These are phyloP conservation scores for Prunus yedoensis DNA, from an alignment of 331 rosid genomes.

Conservation along the genomic window DNA sequence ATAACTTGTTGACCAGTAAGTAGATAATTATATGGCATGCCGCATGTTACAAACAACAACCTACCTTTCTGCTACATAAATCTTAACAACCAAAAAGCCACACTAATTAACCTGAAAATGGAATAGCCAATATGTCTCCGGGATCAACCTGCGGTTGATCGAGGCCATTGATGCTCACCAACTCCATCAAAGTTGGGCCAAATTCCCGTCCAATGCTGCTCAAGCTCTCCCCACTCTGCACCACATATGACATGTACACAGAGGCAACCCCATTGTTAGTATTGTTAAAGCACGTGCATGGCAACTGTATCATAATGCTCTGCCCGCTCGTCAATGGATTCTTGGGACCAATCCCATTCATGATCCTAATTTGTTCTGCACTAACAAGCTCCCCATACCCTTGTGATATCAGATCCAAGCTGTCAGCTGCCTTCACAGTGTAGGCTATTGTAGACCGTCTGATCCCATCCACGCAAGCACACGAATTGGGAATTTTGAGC, in stretches of 20 bases:
- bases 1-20: neutral
- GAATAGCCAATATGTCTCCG: slow-evolving; percentile 46
- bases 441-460: slow-evolving; percentile 33
- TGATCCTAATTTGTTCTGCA: slow-evolving; percentile 29
- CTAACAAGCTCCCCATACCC: slow-evolving; percentile 43
- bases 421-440: slow-evolving; percentile 32
- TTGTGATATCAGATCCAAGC: slow-evolving; percentile 31
- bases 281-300: slow-evolving; percentile 48
- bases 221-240: slow-evolving; percentile 37
- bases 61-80: neutral
- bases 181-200: slow-evolving; percentile 33
- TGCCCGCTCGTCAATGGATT: slow-evolving; percentile 37
- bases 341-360: slow-evolving; percentile 30
- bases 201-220: slow-evolving; percentile 26
- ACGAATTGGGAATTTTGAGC: slow-evolving; percentile 39
- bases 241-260: slow-evolving; percentile 52
- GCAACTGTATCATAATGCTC: slow-evolving; percentile 34
- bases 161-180: slow-evolving; percentile 36
- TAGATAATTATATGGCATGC: neutral
- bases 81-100: neutral
- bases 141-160: slow-evolving; percentile 18
- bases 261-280: slow-evolving; percentile 34
- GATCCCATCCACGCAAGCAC: slow-evolving; percentile 46
- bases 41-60: neutral
- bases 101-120: slow-evolving; percentile 37